These are phyloP conservation scores for Breynia disticha DNA, from an alignment of 441 rosid genomes.

Conservation along the genomic window DNA sequence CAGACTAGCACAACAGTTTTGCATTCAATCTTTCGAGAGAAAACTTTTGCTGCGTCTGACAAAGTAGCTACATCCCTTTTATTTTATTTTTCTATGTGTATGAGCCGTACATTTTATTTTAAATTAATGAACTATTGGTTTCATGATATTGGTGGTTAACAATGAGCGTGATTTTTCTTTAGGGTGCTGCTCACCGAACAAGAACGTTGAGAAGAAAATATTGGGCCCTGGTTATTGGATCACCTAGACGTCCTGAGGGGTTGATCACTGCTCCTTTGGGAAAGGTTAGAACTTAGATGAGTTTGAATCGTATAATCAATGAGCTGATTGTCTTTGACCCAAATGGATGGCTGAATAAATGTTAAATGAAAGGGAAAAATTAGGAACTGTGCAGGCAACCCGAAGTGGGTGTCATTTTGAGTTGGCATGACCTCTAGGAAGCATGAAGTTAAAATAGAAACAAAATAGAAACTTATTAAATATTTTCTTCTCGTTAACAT, in stretches of 20 bases:
- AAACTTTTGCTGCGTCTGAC: constrained; percentile 61
- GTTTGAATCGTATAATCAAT: background rate
- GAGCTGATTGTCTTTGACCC: too few relatives aligned
- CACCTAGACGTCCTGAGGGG: constrained; percentile 55
- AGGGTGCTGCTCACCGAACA: constrained; percentile 40
- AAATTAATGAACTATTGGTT: background rate
- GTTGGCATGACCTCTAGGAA: too few relatives aligned
- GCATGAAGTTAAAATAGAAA: too few relatives aligned
- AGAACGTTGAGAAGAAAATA: constrained; percentile 57
- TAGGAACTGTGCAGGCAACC: background rate
- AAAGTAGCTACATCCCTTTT: constrained; percentile 11
- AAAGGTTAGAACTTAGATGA: constrained; percentile 40
- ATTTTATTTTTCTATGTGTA: constrained; percentile 1
- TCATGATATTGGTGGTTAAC: constrained; percentile 8
- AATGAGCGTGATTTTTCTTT: constrained; percentile 1
- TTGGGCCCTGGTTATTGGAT: constrained; percentile 82
- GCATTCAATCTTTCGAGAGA: constrained; percentile 83
- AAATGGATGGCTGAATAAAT: too few relatives aligned
- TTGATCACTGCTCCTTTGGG: constrained; percentile 63
- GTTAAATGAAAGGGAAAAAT: background rate
- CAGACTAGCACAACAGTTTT: constrained; percentile 60
- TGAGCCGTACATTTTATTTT: background rate
- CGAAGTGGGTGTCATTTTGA: background rate
- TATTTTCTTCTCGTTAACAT: too few relatives aligned
- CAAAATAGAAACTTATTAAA: too few relatives aligned